Evolutionary conservation across 2,329 filamentous ascomycete species (phyloP).

Genomic region (Sphaerostilbella broomeana): DNA sequence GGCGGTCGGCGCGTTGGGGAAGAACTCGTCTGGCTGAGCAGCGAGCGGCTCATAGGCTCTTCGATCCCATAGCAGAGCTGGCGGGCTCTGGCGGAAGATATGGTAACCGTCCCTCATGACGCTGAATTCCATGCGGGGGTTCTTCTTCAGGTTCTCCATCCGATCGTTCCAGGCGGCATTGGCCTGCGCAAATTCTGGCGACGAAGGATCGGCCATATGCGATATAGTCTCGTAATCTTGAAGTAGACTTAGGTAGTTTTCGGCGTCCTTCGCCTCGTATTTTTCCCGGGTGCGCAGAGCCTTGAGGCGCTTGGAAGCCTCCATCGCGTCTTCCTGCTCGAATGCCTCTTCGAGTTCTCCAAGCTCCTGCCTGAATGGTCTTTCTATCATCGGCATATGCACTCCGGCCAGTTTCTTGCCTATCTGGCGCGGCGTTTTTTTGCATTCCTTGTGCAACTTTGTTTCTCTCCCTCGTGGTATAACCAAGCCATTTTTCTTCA

Average conservation of each 20-base stretch:
- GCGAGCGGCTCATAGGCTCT: conserved; percentile 64
- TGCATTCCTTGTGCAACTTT: conserved; percentile 20
- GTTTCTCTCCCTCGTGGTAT: conserved; percentile 41
- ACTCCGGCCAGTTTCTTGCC: conserved; percentile 25
- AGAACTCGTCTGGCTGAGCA: conserved; percentile 55
- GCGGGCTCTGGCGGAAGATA: conserved; percentile 41
- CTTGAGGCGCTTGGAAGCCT: conserved; percentile 19
- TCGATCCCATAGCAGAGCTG: conserved; percentile 60
- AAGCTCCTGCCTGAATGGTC: conserved; percentile 38
- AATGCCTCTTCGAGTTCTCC: conserved; percentile 30
- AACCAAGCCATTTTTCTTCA: conserved; percentile 36
- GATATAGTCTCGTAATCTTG: conserved; percentile 25
- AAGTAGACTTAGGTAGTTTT: conserved; percentile 27
- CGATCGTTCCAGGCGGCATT: conserved; percentile 30
- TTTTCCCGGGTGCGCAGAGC: conserved; percentile 24
- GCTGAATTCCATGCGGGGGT: conserved; percentile 30
- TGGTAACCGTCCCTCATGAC: conserved; percentile 48
- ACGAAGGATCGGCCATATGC: conserved; percentile 16
- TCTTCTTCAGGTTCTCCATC: conserved; percentile 28
- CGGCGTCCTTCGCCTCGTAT: conserved; percentile 17
- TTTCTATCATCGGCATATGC: conserved; percentile 24
- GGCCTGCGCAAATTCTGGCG: conserved; percentile 22
- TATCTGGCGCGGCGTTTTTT: conserved; percentile 18
- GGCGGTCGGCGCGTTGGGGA: conserved; percentile 49
- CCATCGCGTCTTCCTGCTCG: background rate